Evolutionary conservation across 495 filamentous ascomycete genomes (phyloP).

Genomic region (Elaphomyces granulatus): DNA sequence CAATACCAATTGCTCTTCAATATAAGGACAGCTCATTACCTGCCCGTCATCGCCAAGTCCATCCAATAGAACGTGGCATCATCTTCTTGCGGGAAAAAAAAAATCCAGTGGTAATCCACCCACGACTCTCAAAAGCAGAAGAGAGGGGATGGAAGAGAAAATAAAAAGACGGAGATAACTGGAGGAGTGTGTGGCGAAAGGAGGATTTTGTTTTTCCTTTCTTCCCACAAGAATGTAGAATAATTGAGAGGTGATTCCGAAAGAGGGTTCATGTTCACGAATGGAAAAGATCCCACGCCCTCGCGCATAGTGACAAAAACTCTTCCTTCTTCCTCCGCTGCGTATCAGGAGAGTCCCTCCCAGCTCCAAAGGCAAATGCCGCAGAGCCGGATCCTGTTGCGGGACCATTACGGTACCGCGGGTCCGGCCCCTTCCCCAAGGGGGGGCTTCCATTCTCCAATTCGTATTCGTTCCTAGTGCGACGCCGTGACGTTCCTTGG

Average conservation of each 20-base stretch:
- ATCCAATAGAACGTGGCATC: too few relatives aligned
- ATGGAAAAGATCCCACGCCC: constrained; percentile 96
- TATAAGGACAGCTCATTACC: too few relatives aligned
- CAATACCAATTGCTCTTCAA: background rate
- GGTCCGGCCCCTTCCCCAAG: constrained; percentile 28
- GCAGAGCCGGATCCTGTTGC: constrained; percentile 50
- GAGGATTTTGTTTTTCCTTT: too few relatives aligned
- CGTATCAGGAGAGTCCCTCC: constrained; percentile 70
- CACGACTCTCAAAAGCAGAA: too few relatives aligned
- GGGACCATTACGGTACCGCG: constrained; percentile 42
- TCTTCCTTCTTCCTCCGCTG: constrained; percentile 85
- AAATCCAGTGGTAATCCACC: background rate
- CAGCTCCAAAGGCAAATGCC: constrained; percentile 51
- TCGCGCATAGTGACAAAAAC: constrained; percentile 70
- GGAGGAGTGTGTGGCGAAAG: too few relatives aligned
- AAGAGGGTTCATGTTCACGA: constrained; percentile 60
- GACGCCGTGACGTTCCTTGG: constrained; percentile 47
- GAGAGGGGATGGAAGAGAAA: too few relatives aligned
- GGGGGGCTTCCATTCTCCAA: constrained; percentile 48
- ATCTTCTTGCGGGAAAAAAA: constrained; percentile 1
- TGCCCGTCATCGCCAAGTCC: too few relatives aligned
- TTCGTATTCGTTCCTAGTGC: constrained; percentile 79
- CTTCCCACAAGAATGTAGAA: too few relatives aligned
- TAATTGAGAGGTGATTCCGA: too few relatives aligned
- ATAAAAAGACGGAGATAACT: too few relatives aligned